Evolutionary conservation across 202 grass and related monocot genomes (phyloP).

Genomic region (Schoenoplectus triqueter): DNA sequence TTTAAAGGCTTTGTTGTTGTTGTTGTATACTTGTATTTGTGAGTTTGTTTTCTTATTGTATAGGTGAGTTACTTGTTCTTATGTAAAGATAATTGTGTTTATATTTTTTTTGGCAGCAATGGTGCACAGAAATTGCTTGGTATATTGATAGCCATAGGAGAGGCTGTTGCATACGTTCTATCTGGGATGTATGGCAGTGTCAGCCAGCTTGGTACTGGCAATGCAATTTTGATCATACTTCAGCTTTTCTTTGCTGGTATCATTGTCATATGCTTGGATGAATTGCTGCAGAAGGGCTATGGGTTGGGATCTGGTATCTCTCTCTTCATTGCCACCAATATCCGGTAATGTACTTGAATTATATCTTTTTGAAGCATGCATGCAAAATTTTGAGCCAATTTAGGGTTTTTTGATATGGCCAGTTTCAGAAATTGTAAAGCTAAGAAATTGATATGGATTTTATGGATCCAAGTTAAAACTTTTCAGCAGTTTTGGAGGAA

Average conservation of each 20-base stretch:
- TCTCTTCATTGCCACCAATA: constrained; percentile 89
- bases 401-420: not conserved
- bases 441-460: not conserved
- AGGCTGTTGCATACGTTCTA: constrained; percentile 81
- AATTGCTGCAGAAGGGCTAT: constrained; percentile 95
- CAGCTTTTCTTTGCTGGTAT: constrained; percentile 94
- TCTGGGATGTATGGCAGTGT: constrained; percentile 89
- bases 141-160: constrained; percentile 76
- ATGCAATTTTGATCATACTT: constrained; percentile 91
- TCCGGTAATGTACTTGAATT: constrained; percentile 53
- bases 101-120: constrained; percentile 57
- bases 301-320: constrained; percentile 94
- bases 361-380: no score
- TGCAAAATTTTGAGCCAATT: not conserved
- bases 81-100: not conserved
- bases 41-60: not conserved
- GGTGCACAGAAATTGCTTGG: constrained; percentile 86
- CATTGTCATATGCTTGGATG: constrained; percentile 84
- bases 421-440: no score
- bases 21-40: not conserved
- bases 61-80: not conserved
- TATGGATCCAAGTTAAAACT: not conserved
- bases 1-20: no score
- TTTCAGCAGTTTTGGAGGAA: not conserved
- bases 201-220: constrained; percentile 79